Evolutionary conservation across 106 monocot species (phyloP), one percentile per base, ranked within the genome.

Genomic region (Allium sativum): DNA sequence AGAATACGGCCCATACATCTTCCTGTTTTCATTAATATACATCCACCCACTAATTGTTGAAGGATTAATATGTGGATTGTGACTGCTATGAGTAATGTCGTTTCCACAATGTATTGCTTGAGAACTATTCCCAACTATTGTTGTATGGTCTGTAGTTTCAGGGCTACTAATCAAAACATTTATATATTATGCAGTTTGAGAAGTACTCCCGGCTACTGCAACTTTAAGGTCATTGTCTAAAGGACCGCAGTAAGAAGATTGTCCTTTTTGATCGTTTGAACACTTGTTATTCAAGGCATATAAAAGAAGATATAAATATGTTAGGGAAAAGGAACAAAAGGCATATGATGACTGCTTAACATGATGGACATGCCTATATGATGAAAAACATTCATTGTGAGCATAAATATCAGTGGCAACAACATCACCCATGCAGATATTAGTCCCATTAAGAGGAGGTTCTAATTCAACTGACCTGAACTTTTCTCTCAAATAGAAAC

Each of bases 1-100:
- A 17, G 59, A 44, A 72, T 83, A 88, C 17, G 88, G 88, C 18
- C 88, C 88, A 68, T 83, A 88, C 56, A 88, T 68, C 55, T 88
- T 77, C 43, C 83, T 77, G 45, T 48, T 20, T 73, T 84, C 74
- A 69, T 77, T 88, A 19, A 78, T 44, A 56, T 88, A 88, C 88
- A 84, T 83, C 76, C 77, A 88, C 55, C 88, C 88, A 59, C 73
- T 73, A 45, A 79, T 55, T 53, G 66, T 72, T 13, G 70, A 14
- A 13, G 43, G 45, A 20, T 72, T 72, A 61, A 56, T 20, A 73
- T 69, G 70, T 45, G 59, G 79, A 45, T 21, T 53, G 65, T 61
- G 52, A 69, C 40, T 58, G 55, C 22, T 60, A 0, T 52, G 62
- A 41, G 80, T 69, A 18, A 42, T 53, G 9, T 41, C 21, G 11